These are phyloP conservation scores for Gracilaria vermiculophylla DNA, from an alignment of 23 red algal species.

Conservation along the genomic window DNA sequence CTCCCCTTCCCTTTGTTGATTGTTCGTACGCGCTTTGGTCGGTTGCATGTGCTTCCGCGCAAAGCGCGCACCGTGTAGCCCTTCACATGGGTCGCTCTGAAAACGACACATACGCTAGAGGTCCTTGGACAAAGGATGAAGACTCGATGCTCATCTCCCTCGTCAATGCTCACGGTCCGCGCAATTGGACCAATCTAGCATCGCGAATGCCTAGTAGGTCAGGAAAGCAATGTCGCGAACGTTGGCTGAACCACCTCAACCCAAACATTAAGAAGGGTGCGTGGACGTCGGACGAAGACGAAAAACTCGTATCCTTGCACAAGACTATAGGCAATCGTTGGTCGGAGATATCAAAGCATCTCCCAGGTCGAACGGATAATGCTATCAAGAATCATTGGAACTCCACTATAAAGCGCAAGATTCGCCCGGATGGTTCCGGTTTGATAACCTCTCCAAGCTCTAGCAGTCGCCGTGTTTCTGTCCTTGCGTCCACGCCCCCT, in stretches of 20 bases:
- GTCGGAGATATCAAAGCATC: conserved; percentile 71
- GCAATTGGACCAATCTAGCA: conserved; percentile 72
- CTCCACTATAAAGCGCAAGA: conserved; percentile 70
- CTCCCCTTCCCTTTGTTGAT: neutral
- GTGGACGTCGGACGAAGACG: conserved; percentile 88
- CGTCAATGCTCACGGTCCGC: conserved; percentile 64
- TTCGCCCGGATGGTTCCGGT: conserved; percentile 50
- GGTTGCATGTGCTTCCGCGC: conserved; percentile 14
- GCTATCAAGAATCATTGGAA: conserved; percentile 93
- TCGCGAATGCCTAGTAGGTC: conserved; percentile 68
- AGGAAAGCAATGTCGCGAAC: conserved; percentile 90
- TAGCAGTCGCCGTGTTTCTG: conserved; percentile 2
- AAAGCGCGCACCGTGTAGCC: neutral
- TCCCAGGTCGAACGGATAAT: conserved; percentile 88
- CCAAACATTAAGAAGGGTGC: conserved; percentile 74
- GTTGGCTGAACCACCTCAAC: conserved; percentile 91
- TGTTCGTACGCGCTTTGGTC: neutral
- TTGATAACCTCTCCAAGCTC: conserved; percentile 19
- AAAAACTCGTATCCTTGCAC: conserved; percentile 66
- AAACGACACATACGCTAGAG: conserved; percentile 43
- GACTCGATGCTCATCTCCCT: conserved; percentile 70
- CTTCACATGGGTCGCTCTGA: conserved; percentile 52
- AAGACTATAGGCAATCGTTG: conserved; percentile 75
- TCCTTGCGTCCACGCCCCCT: neutral
- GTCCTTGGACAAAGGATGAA: conserved; percentile 76